Percentiles rank a stretch among this genome's conserved stretches.
phyloP scores from a whole-genome alignment of 176 grass and related monocot species.

The Oryza officinalis region DNA sequence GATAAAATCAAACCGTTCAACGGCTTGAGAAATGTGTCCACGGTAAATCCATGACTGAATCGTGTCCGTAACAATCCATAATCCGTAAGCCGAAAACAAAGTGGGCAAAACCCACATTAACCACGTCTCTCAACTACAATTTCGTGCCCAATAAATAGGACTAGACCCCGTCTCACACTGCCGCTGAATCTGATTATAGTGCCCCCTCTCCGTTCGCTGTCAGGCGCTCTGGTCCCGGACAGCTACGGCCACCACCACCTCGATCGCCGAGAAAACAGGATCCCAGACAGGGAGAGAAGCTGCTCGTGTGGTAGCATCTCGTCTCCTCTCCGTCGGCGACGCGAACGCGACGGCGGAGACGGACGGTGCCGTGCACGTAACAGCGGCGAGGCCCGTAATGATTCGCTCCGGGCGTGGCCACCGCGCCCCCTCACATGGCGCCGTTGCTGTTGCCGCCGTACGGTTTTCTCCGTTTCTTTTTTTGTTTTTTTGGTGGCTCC shows the following conservation, averaged over 20 bases:
- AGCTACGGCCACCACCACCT: background rate
- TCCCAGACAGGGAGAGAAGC: background rate
- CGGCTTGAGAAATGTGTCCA: too few relatives aligned
- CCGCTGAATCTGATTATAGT: background rate
- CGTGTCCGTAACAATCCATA: too few relatives aligned
- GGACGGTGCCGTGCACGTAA: conserved; percentile 2
- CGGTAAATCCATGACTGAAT: too few relatives aligned
- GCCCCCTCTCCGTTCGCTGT: background rate
- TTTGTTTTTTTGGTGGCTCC: background rate
- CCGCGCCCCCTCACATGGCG: background rate
- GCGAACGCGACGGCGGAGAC: background rate
- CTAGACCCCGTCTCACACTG: background rate
- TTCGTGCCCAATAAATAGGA: background rate
- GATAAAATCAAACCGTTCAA: too few relatives aligned
- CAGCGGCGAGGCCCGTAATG: background rate
- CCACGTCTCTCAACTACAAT: background rate
- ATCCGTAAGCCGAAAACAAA: background rate
- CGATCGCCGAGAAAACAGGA: background rate
- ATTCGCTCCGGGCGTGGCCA: background rate
- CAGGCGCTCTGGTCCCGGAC: background rate
- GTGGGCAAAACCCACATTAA: background rate
- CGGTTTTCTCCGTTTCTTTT: background rate
- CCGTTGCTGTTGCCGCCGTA: background rate
- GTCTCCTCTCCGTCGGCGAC: background rate
- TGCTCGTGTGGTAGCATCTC: background rate